A percentile compares a stretch with the other conserved stretches of the same genome.
Conservation (phyloP, 2,329 filamentous ascomycete genomes). For the Fonsecaea nubica region DNA sequence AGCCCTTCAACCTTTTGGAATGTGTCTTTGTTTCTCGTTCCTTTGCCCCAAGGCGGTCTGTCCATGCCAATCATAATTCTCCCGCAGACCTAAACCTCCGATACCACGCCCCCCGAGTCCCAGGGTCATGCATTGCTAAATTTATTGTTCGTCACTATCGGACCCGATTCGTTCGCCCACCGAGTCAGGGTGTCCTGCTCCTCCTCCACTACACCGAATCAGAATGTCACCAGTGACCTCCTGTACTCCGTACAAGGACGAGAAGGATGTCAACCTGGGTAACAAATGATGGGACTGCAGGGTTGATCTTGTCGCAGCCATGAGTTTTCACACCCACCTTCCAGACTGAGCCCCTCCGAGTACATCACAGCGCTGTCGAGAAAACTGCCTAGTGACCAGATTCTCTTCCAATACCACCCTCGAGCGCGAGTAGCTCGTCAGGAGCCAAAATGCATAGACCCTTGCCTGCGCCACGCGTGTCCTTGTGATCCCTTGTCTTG, state of each 20-base stretch:
- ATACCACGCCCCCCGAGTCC: background rate
- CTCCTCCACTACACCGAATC: background rate
- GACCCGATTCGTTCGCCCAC: background rate
- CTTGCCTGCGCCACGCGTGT: background rate
- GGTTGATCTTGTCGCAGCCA: conserved; percentile 1
- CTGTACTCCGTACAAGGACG: background rate
- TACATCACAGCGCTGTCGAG: background rate
- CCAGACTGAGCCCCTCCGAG: background rate
- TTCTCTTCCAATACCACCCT: background rate
- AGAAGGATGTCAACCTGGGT: background rate
- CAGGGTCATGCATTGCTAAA: background rate
- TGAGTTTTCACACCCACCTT: background rate
- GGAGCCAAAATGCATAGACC: background rate
- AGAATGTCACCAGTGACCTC: background rate
- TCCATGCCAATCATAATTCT: background rate
- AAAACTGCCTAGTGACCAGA: too few species aligned
- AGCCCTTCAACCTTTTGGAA: background rate
- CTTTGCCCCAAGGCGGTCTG: conserved; percentile 3
- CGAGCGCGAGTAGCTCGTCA: background rate
- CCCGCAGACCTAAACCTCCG: background rate
- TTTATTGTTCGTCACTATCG: background rate
- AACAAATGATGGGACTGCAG: background rate
- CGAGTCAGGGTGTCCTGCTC: background rate
- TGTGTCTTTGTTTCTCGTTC: background rate
- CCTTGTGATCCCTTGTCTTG: background rate